Conservation (phyloP, 768 basidiomycete genomes). For the Candolleomyces efflorescens region DNA sequence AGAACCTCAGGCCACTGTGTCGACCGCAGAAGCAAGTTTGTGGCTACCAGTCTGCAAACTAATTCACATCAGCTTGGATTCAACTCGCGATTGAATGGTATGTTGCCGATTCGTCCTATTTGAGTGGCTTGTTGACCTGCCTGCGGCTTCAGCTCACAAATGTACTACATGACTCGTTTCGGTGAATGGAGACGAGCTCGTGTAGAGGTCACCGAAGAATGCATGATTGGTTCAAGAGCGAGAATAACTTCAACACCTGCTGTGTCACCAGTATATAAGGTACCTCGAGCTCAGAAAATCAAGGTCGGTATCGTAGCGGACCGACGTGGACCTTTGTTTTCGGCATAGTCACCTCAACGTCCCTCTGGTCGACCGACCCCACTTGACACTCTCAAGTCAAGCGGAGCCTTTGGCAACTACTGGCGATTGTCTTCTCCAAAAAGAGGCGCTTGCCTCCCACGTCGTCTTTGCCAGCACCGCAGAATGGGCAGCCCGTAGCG, state of each 20-base stretch:
- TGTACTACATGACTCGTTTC: conserved; percentile 1
- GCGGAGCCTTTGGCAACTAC: not conserved
- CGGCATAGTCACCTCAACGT: not conserved
- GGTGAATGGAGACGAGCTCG: conserved; percentile 8
- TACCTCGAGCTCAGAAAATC: not conserved
- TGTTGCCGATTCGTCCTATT: too few species aligned
- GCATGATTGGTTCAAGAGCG: conserved; percentile 2
- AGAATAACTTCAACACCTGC: not conserved
- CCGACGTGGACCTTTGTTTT: not conserved
- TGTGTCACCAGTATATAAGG: not conserved
- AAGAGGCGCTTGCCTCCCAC: not conserved
- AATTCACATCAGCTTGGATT: not conserved
- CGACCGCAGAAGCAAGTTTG: too few species aligned
- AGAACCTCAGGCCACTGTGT: too few species aligned
- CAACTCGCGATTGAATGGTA: not conserved
- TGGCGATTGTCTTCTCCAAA: not conserved
- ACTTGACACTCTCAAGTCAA: not conserved
- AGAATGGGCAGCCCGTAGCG: not conserved
- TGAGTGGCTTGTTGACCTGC: too few species aligned
- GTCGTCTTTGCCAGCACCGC: not conserved
- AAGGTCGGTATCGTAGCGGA: not conserved
- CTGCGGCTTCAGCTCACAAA: not conserved
- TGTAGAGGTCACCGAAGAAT: not conserved
- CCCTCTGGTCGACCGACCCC: not conserved
- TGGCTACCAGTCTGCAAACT: too few species aligned